Evolutionary conservation across 1,284 basidiomycete genomes (phyloP), one percentile per base, ranked within the genome.

Genomic region (Apiotrichum gamsii): DNA sequence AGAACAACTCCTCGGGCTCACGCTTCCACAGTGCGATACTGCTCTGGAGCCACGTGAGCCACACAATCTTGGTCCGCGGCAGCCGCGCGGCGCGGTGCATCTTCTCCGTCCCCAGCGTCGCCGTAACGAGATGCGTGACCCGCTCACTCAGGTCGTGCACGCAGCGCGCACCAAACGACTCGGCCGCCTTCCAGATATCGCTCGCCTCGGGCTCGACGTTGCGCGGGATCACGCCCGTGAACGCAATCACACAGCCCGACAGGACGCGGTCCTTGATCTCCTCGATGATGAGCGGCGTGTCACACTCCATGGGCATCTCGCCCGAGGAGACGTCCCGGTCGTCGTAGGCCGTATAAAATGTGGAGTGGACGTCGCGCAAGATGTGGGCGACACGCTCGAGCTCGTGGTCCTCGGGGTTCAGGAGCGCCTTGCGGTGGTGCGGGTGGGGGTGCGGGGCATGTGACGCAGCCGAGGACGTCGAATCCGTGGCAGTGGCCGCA

Each of bases 141-240:
- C 78, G 72, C n/a, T 72, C 69, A 3, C 76, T 78, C 20, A 96
- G 68, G 45, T 86, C 82, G 15, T 79, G 80, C 31, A 82, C 78
- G 67, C 88, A 90, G 32, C 74, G 75, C 1, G 94, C 94, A 15
- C 94, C 94, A 62, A 95, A 98, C 67, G 86, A 83, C 39, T 80
- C 77, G 5, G 94, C 90, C 59, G 85, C 78, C 50, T 81, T 79
- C 93, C 93, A 97, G 42, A 90, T 82, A 57, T 94, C 88, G 14
- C 50, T 74, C 70, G 58, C 76, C 64, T 90, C 84, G 23, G 88
- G 84, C 51, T 75, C 75, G 8, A 81, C 82, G 55, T 90, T 84
- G 20, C 93, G 80, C 2, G 94, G 91, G 47, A 97, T 91, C 36
- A 98, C 82, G 43, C 89, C 87, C 0, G 93, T 95, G 69, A 98